A percentile compares a stretch with the other conserved stretches of the same genome.
Evolutionary conservation across 208 protist species (phyloP).

Genomic region (Leishmania tropica): DNA sequence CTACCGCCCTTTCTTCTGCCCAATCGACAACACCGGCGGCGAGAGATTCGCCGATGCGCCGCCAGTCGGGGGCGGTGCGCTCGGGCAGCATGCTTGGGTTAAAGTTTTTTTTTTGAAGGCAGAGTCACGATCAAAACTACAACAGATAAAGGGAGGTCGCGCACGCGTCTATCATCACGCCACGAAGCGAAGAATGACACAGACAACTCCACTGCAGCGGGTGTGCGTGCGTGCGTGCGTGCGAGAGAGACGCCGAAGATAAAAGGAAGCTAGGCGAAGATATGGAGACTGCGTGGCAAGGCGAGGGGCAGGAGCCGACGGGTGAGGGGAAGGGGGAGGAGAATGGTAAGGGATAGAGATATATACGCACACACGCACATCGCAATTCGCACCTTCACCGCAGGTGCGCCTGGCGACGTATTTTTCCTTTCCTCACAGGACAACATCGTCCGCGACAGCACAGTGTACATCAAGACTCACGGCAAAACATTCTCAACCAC

Average conservation of each 20-base stretch:
- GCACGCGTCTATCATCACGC: not conserved
- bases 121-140: not conserved
- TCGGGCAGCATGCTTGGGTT: not conserved
- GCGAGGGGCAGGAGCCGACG: not conserved
- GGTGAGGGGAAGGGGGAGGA: not conserved
- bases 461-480: not conserved
- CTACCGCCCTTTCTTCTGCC: not conserved
- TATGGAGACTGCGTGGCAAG: not conserved
- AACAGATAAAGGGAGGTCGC: not conserved
- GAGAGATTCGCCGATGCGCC: not conserved
- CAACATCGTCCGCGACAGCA: not conserved
- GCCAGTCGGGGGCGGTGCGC: not conserved
- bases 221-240: not conserved
- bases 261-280: not conserved
- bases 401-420: not conserved
- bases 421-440: not conserved
- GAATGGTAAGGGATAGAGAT: not conserved
- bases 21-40: not conserved
- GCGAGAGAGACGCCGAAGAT: not conserved
- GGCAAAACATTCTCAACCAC: not conserved
- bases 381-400: not conserved
- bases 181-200: not conserved
- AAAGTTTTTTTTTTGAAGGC: not conserved
- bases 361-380: not conserved
- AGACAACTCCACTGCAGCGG: not conserved